Evolutionary conservation across 129 eudicot species (phyloP).

Genomic region (Flaveria bidentis): DNA sequence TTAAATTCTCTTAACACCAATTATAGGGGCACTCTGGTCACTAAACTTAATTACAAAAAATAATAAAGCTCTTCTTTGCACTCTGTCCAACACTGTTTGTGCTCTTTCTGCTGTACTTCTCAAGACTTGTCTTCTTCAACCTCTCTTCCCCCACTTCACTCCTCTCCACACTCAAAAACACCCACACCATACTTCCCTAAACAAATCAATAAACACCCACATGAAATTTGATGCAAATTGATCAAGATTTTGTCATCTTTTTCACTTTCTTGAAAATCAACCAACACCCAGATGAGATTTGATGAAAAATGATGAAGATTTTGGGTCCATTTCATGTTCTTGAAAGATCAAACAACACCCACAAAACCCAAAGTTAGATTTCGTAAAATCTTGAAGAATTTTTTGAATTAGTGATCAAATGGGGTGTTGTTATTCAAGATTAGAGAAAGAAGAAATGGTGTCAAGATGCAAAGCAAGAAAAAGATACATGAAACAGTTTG

Average conservation of each 20-base stretch:
- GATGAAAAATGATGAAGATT: not conserved
- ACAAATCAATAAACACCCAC: not conserved
- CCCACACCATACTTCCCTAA: not conserved
- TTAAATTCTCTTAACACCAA: not conserved
- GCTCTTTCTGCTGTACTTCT: slow-evolving; percentile 31
- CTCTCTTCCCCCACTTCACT: slow-evolving; percentile 2
- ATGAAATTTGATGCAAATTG: not conserved
- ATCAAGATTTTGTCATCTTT: not conserved
- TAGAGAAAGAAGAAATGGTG: slow-evolving; percentile 80
- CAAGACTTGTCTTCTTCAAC: slow-evolving; percentile 34
- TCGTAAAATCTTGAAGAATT: slow-evolving; percentile 12
- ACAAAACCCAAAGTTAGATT: slow-evolving; percentile 21
- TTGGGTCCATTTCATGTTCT: not conserved
- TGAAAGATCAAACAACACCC: slow-evolving; percentile 18
- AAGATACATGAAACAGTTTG: slow-evolving; percentile 88
- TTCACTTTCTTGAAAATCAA: slow-evolving; percentile 3
- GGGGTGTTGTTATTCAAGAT: slow-evolving; percentile 85
- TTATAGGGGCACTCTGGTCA: not conserved
- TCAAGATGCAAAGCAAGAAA: slow-evolving; percentile 82
- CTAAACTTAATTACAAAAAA: not conserved
- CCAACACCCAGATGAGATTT: not conserved
- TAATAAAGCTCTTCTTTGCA: slow-evolving; percentile 1
- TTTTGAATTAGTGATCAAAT: slow-evolving; percentile 24
- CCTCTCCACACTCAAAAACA: not conserved
- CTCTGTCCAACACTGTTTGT: slow-evolving; percentile 16